A percentile compares a stretch with the other conserved stretches of the same genome.
These are phyloP conservation scores for Thelonectria rubi DNA, from an alignment of 2,329 filamentous ascomycete species.

Conservation along the genomic window DNA sequence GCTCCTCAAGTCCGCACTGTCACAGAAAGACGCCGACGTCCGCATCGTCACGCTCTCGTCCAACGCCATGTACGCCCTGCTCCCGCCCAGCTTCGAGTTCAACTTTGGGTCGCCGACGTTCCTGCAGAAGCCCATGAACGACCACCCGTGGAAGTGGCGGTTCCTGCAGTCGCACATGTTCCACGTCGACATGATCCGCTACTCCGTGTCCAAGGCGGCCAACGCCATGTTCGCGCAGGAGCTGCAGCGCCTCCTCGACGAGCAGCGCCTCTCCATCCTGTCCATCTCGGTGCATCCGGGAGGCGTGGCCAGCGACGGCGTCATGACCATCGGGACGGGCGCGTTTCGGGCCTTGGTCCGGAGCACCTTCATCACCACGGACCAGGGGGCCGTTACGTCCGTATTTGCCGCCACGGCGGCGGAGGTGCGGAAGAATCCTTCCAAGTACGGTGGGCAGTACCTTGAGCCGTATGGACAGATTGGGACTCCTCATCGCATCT, in stretches of 20 bases:
- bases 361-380: background rate
- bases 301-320: conserved; percentile 4
- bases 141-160: conserved; percentile 29
- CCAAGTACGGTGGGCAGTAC: conserved; percentile 12
- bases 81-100: conserved; percentile 33
- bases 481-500: background rate
- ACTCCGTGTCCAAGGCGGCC: conserved; percentile 19
- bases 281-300: conserved; percentile 17
- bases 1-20: conserved; percentile 36
- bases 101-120: conserved; percentile 29
- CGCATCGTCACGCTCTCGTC: conserved; percentile 39
- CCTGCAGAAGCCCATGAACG: conserved; percentile 19
- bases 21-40: conserved; percentile 33
- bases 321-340: background rate
- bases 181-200: conserved; percentile 37
- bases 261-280: conserved; percentile 6
- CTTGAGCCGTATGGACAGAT: conserved; percentile 10
- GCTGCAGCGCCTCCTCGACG: conserved; percentile 17
- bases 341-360: background rate
- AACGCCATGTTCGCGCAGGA: conserved; percentile 17
- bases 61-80: conserved; percentile 23
- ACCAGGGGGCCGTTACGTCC: conserved; percentile 14
- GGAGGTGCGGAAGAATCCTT: background rate
- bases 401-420: conserved; percentile 22
- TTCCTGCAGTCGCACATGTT: conserved; percentile 22